Evolutionary conservation across 176 grass and related monocot genomes (phyloP), one percentile per base, ranked within the genome.

Genomic region (Luzula sylvatica): DNA sequence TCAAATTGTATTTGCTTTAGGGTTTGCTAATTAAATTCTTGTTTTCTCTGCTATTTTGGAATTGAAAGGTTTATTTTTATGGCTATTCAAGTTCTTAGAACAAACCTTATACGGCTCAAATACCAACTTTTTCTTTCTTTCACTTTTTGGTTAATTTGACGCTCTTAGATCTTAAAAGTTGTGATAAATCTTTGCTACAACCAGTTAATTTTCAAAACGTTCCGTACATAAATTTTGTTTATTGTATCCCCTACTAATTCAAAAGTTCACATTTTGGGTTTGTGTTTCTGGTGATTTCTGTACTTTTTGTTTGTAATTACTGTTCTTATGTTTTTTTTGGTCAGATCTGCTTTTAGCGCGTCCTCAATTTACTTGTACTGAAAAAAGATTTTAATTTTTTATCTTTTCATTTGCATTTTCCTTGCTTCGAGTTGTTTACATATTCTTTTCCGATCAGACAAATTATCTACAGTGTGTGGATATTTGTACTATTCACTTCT

Each of bases 381-480:
- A 35, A 35, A 35, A 35, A 35, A 9, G 14, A 44, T 56, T 26
- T 56, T 9, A 1, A 8, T 5, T 16, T 7, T 55, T 15, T 32
- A 57, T 8, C 38, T 19, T 57, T 57, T 16, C 15, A 13, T 48
- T 58, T 52, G 7, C 7, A 4, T 32, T 15, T 50, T 17, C 26
- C 47, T 15, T 40, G 9, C 30, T 35, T 35, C 9, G 9, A 35
- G 9, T 9, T 28, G 7, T 20, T 53, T 52, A 27, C 54, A 64
- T 66, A 69, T 62, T 20, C 3, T 15, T 65, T 55, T 23, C 14
- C 23, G 20, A 64, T 29, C 13, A 1, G 44, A 43, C 58, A 35
- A 64, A 64, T 46, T 60, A 29, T 30, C 53, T 44, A 40, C 53
- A 71, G 28, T 26, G 38, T 26, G 11, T 60, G 43, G 44, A 55